Evolutionary conservation across 345 rosid genomes (phyloP).

Genomic region (Eucalyptus polyanthemos): DNA sequence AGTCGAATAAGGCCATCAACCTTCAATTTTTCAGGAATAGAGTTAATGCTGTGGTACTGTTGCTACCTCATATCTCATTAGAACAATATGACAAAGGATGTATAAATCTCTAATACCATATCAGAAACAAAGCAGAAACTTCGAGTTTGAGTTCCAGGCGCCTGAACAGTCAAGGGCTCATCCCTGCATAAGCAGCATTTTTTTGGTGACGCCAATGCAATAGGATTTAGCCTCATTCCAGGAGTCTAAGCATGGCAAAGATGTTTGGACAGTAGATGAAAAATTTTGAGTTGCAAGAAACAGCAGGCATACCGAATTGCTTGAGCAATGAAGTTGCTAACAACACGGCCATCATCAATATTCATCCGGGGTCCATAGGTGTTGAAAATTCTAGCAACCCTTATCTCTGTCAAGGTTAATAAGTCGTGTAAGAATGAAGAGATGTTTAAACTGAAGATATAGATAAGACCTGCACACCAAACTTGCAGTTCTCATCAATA

Average conservation of each 20-base stretch:
- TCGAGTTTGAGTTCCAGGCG: slow-evolving; percentile 86
- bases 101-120: slow-evolving; percentile 34
- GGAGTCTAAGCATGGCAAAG: background rate
- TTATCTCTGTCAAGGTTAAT: slow-evolving; percentile 29
- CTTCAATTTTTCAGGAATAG: slow-evolving; percentile 5
- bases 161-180: slow-evolving; percentile 76
- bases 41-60: background rate
- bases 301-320: slow-evolving; percentile 46
- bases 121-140: slow-evolving; percentile 93
- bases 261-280: background rate
- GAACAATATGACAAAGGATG: background rate
- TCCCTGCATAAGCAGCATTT: slow-evolving; percentile 23
- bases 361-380: slow-evolving; percentile 95
- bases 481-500: background rate
- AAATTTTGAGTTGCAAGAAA: background rate
- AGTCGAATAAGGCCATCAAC: slow-evolving; percentile 86
- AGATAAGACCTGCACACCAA: background rate
- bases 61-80: background rate
- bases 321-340: slow-evolving; percentile 92
- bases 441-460: background rate
- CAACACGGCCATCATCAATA: slow-evolving; percentile 92
- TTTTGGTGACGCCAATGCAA: background rate
- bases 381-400: slow-evolving; percentile 88
- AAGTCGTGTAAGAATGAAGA: background rate
- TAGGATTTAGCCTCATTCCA: background rate